Evolutionary conservation across 306 rosid species (phyloP), one percentile per base, ranked within the genome.

Genomic region (Lathyrus tuberosus): DNA sequence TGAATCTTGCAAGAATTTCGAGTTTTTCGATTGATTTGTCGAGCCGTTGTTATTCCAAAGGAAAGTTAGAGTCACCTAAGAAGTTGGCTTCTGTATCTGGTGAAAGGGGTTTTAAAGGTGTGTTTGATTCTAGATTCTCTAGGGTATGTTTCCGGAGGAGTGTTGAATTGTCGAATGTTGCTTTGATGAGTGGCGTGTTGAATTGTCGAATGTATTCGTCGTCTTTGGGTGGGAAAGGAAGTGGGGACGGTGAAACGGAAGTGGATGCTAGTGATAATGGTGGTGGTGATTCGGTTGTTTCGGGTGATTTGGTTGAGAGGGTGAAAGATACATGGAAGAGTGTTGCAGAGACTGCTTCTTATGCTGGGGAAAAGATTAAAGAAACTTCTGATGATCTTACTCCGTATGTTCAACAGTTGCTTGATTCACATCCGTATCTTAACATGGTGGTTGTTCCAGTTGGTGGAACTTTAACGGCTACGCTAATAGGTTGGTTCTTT

Each of bases 401-500:
- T 69, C 94, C 96, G 14, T 62, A 87, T 78, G 81, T 82, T 70
- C 85, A 90, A 31, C 84, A 86, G 57, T 74, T 88, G 56, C 67
- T 94, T 14, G 88, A 90, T 72, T 74, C 89, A 1, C 86, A 90
- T 78, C 96, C 97, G 0, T 85, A 84, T 78, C 88, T 94, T 24
- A 79, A 78, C 38, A 46, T 78, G 62, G 89, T 80, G 70, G 52
- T 87, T 56, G 81, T 84, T 84, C 96, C 95, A 1, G 91, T 85
- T 68, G 79, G 90, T 78, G 58, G 56, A 57, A 84, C 93, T 17
- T 74, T 88, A 48, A 79, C 84, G 62, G 92, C 89, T 54, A 84
- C 95, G 14, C 16, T 94, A 10, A 48, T 90, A 78, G 98, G 88
- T 65, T 90, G 98, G 98, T 10, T 79, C 63, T 86, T 94, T 81